Evolutionary conservation across 441 rosid species (phyloP).

Genomic region (Capsella rubella): DNA sequence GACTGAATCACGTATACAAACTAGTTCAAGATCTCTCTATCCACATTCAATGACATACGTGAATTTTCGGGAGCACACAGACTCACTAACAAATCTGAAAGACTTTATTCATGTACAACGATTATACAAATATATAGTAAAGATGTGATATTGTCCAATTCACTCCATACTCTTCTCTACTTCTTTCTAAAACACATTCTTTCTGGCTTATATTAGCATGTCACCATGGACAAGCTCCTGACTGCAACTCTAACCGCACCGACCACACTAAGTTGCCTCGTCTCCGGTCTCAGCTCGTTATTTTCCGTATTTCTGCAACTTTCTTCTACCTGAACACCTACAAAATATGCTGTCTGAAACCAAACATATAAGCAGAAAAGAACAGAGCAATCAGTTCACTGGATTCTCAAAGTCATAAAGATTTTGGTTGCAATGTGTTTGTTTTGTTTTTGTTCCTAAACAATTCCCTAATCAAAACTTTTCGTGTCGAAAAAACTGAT

Average conservation of each 20-base stretch:
- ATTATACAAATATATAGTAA: background rate
- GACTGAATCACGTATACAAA: no score
- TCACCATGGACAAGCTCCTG: conserved; percentile 68
- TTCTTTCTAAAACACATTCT: background rate
- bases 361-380: background rate
- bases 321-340: conserved; percentile 80
- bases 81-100: background rate
- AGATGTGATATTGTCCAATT: background rate
- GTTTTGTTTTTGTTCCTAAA: background rate
- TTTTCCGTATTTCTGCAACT: conserved; percentile 48
- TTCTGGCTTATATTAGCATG: conserved; percentile 38
- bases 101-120: conserved; percentile 13
- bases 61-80: background rate
- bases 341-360: conserved; percentile 78
- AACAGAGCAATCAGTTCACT: conserved; percentile 24
- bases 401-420: background rate
- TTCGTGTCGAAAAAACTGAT: background rate
- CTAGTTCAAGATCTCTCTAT: background rate
- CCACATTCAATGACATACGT: background rate
- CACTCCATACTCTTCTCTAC: conserved; percentile 1
- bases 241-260: conserved; percentile 91
- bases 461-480: background rate
- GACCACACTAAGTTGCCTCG: conserved; percentile 68
- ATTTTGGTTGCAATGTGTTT: background rate
- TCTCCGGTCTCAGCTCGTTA: conserved; percentile 59